These are phyloP conservation scores for Lizonia empirigonia DNA, from an alignment of 2,329 filamentous ascomycete genomes.

Conservation along the genomic window DNA sequence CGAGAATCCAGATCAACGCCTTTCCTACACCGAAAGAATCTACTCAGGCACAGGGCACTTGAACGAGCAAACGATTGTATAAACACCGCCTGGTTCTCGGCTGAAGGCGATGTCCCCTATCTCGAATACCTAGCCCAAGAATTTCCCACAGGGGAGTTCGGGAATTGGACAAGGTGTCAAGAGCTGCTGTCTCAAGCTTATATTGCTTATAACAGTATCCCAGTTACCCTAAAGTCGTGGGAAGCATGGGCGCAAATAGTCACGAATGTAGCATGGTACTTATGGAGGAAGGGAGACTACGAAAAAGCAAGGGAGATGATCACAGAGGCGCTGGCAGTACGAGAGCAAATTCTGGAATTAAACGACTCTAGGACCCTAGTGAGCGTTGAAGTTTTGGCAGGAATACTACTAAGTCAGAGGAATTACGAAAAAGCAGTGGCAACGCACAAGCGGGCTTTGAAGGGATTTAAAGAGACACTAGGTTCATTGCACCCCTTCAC, in stretches of 20 bases:
- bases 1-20: too few relatives aligned
- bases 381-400: background rate
- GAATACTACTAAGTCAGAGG: background rate
- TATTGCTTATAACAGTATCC: background rate
- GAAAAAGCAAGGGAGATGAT: background rate
- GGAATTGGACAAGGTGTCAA: background rate
- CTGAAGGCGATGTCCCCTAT: too few relatives aligned
- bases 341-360: background rate
- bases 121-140: background rate
- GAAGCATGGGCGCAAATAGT: background rate
- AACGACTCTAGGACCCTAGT: background rate
- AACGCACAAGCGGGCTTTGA: background rate
- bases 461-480: background rate
- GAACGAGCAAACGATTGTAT: too few relatives aligned
- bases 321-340: background rate
- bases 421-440: background rate
- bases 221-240: background rate
- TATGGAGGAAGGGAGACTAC: background rate
- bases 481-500: background rate
- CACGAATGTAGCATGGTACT: background rate
- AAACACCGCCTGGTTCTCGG: too few relatives aligned
- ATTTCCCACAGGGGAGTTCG: background rate
- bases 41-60: too few relatives aligned
- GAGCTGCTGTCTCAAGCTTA: background rate
- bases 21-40: too few relatives aligned